Base-by-base conservation (phyloP, 208 protist genomes). In the Trypanosoma scelopori region DNA sequence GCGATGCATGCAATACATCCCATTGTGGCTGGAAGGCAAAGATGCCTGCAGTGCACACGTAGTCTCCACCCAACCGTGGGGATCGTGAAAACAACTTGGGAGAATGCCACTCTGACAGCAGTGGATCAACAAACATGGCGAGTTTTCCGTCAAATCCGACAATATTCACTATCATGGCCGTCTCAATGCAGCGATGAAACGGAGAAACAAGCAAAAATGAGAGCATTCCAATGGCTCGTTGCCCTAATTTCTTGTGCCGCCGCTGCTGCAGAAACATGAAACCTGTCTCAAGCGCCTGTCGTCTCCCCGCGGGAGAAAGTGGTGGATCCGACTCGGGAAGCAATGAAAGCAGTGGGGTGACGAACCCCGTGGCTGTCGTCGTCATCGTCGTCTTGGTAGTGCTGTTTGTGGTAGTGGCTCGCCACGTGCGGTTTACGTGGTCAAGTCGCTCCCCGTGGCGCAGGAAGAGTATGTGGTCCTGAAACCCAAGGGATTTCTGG, bases 111-210 rank as follows among this genome's bases (percentile, higher is more conserved):
- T 95, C 89, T 9, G 82, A 74, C 28, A 95, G 76, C 55, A 84
- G 55, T 15, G 89, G 89, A 28, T 90, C 80, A 15, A 95, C 78
- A 74, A 82, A 89, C 62, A 95, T 64, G n/a, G 82, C 73, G n/a
- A 91, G 61, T 12, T 50, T 64, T 16, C 85, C 89, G 11, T 85
- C 59, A 69, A 91, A 95, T 5, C 77, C 89, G 25, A 92, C 76
- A 49, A 95, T 69, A 65, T 86, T 91, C 46, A 95, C 50, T 41
- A 95, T 76, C 7, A 82, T 35, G 3, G 85, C 89, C 27, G 86
- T 95, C 71, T 95, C 85, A 13, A 95, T 55, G 60, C 89, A 95
- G 5, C 89, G 85, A 55, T 89, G 78, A 78, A 92, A 95, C 1
- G 89, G 89, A 0, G 89, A 95, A 32, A 82, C 60, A 35, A 95